phyloP scores from a whole-genome alignment of 2,329 filamentous ascomycete species.

The Scedosporium minutisporum region DNA sequence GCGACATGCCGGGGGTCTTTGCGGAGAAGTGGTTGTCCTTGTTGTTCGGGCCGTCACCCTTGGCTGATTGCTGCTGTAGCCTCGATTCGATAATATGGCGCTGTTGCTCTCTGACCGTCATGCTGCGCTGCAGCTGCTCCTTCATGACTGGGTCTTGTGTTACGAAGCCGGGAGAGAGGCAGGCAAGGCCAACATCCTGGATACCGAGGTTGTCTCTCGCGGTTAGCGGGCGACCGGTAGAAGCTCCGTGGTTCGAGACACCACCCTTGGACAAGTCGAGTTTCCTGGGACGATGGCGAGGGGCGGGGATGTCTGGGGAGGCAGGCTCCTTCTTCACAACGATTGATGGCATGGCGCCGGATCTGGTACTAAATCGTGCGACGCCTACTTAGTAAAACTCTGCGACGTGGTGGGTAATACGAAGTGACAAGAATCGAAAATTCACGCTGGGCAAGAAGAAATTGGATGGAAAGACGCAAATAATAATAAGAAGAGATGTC shows the following conservation, averaged over 20 bases:
- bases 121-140: conserved; percentile 86
- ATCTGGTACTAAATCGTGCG: conserved; percentile 30
- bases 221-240: conserved; percentile 62
- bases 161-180: conserved; percentile 88
- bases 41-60: conserved; percentile 54
- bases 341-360: conserved; percentile 59
- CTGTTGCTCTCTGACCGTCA: conserved; percentile 89
- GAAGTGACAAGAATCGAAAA: not conserved
- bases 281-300: conserved; percentile 65
- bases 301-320: conserved; percentile 68
- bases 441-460: not conserved
- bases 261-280: conserved; percentile 66
- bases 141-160: conserved; percentile 96
- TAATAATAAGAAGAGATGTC: conserved; percentile 10
- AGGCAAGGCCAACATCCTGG: conserved; percentile 88
- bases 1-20: conserved; percentile 66
- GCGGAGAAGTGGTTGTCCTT: conserved; percentile 42
- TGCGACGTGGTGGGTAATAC: conserved; percentile 1
- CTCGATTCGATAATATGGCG: conserved; percentile 89
- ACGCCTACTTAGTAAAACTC: conserved; percentile 9
- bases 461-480: not conserved
- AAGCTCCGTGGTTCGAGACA: conserved; percentile 35
- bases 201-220: conserved; percentile 72
- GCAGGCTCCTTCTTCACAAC: conserved; percentile 94
- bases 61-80: conserved; percentile 77